Base-by-base conservation (phyloP, 352 stramenopile genomes). In the Globisporangium mamillatum region DNA sequence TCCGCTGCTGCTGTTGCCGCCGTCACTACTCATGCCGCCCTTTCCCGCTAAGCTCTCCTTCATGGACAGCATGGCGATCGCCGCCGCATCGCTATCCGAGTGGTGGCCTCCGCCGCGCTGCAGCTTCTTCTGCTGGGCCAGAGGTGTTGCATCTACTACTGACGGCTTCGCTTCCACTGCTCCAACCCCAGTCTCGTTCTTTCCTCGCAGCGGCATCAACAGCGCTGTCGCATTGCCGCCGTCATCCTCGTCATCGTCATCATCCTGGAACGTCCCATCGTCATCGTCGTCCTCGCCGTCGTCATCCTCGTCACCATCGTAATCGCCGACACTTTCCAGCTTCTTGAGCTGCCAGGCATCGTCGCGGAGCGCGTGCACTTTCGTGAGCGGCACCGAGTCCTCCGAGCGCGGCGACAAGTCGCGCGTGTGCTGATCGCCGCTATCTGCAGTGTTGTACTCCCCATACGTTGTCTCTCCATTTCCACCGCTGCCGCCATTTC, bases 11-110 rank as follows among this genome's bases (percentile, higher is more conserved):
- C 76, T 73, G 14, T 66, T 71, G 38, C 79, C 79, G n/a, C 64
- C 68, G 38, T 88, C 77, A 41, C 79, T 88, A 64, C 68, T 86
- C 60, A 79, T 70, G 61, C 66, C 56, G 68, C 34, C 27, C n/a
- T 29, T 62, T 18, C 58, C 60, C 3, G 69, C 22, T 25, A 72
- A 60, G 48, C 79, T 82, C 25, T 91, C 81, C 64, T 93, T 93
- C 83, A 92, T 93, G 5, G 81, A 90, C 24, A 92, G 79, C 83
- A 92, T 93, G 14, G 83, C 81, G 46, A 91, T 90, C 29, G 80
- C 85, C 25, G 85, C 87, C 8, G 82, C 80, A 52, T 93, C 84
- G 58, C 86, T 91, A 48, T 93, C 87, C n/a, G 85, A 93, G 60
- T 92, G 82, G 57, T 64, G 78, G 76, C 22, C 75, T 70, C 27